phyloP scores from a whole-genome alignment of 2,329 filamentous ascomycete genomes.

The Penicillium sp. region DNA sequence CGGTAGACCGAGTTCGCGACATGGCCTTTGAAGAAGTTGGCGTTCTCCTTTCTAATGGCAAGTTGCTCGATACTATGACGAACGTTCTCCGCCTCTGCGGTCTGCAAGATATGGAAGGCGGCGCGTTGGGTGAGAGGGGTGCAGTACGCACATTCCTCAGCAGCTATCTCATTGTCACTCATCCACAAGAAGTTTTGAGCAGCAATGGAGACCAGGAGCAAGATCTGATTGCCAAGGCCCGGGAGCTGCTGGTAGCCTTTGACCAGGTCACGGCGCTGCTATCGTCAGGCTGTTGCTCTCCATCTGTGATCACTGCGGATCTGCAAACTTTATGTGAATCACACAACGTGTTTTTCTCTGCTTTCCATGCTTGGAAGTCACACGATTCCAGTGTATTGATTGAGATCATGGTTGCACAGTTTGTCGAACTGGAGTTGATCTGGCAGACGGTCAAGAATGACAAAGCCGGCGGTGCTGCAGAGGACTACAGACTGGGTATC shows the following conservation, averaged over 20 bases:
- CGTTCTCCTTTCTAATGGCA: constrained; percentile 53
- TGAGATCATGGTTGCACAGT: constrained; percentile 66
- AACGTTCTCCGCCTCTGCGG: constrained; percentile 58
- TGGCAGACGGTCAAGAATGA: constrained; percentile 68
- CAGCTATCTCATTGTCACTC: constrained; percentile 62
- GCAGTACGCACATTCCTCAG: constrained; percentile 63
- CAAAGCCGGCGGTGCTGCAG: constrained; percentile 59
- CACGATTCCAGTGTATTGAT: constrained; percentile 63
- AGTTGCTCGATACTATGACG: constrained; percentile 54
- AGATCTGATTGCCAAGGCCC: constrained; percentile 61
- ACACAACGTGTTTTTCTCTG: constrained; percentile 60
- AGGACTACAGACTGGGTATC: constrained; percentile 65
- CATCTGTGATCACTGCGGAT: constrained; percentile 47
- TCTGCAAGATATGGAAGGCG: constrained; percentile 53
- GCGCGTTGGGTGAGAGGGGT: constrained; percentile 50
- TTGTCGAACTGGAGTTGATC: constrained; percentile 65
- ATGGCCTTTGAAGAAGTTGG: constrained; percentile 62
- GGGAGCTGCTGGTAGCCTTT: constrained; percentile 58
- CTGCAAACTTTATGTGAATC: constrained; percentile 54
- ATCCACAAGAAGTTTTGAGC: constrained; percentile 61
- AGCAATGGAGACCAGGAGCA: constrained; percentile 62
- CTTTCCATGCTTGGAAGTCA: constrained; percentile 65
- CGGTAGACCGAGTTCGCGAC: constrained; percentile 52
- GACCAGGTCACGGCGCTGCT: constrained; percentile 54
- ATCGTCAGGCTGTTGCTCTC: constrained; percentile 43